Conservation (phyloP, 331 rosid species). For the Acacia concinna region DNA sequence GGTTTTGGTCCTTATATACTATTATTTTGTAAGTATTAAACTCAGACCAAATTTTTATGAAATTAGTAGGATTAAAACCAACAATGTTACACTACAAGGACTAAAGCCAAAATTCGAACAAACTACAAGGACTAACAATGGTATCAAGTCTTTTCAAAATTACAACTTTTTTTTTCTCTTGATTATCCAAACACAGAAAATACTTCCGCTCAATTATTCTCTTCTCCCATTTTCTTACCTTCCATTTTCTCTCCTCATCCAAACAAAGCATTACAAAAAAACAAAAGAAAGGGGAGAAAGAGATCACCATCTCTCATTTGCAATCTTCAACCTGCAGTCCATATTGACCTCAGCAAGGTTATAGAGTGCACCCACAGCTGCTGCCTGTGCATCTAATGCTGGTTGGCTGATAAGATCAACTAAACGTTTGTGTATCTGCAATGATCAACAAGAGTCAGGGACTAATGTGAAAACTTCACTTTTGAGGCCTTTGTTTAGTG, state of each 20-base stretch:
- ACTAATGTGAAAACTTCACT: neutral
- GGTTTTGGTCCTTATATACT: too few relatives aligned
- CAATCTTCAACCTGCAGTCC: slow-evolving; percentile 96
- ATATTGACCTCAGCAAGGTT: slow-evolving; percentile 96
- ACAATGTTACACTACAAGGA: too few relatives aligned
- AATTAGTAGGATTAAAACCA: too few relatives aligned
- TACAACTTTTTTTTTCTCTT: neutral
- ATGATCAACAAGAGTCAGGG: slow-evolving; percentile 11
- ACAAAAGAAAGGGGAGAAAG: neutral
- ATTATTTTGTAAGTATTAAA: too few relatives aligned
- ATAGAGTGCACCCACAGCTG: slow-evolving; percentile 94
- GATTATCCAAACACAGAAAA: neutral
- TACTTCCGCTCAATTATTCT: neutral
- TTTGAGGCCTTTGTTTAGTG: slow-evolving; percentile 7
- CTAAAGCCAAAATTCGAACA: too few relatives aligned
- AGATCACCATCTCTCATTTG: slow-evolving; percentile 87
- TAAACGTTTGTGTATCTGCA: slow-evolving; percentile 87
- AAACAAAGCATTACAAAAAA: neutral
- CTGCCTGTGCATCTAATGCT: slow-evolving; percentile 89
- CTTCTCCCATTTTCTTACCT: neutral
- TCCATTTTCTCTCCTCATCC: neutral
- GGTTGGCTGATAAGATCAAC: slow-evolving; percentile 88
- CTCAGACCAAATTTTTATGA: too few relatives aligned
- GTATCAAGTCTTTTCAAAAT: neutral
- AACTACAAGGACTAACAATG: too few relatives aligned